Evolutionary conservation across 805 yeast genomes (phyloP).

Genomic region (Sungouiozyma intestinalis): DNA sequence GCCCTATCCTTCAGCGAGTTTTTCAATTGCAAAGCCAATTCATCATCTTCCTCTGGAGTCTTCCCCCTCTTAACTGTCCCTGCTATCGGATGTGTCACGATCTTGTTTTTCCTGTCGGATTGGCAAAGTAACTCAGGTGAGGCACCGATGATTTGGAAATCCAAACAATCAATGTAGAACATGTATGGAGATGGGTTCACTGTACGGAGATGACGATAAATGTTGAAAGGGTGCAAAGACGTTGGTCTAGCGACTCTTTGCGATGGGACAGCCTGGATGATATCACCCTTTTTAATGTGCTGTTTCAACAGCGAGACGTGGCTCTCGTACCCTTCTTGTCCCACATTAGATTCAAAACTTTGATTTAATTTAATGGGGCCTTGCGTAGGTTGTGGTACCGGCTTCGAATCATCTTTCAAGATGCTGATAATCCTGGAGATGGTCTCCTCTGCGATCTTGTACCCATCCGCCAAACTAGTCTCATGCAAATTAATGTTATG

Average conservation of each 20-base stretch:
- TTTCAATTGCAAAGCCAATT: slow-evolving; percentile 61
- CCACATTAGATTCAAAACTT: slow-evolving; percentile 76
- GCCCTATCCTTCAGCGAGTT: slow-evolving; percentile 85
- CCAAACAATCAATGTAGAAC: slow-evolving; percentile 85
- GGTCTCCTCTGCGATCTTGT: slow-evolving; percentile 42
- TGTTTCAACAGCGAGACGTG: slow-evolving; percentile 68
- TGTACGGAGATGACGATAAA: slow-evolving; percentile 86
- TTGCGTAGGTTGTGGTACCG: slow-evolving; percentile 62
- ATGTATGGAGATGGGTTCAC: slow-evolving; percentile 97
- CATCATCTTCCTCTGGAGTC: slow-evolving; percentile 85
- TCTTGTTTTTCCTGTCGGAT: slow-evolving; percentile 57
- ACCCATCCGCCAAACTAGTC: slow-evolving; percentile 32
- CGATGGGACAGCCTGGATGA: slow-evolving; percentile 96
- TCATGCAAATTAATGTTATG: slow-evolving; percentile 53
- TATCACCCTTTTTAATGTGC: slow-evolving; percentile 85
- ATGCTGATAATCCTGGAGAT: slow-evolving; percentile 47
- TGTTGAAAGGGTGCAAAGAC: slow-evolving; percentile 89
- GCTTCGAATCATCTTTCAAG: slow-evolving; percentile 34
- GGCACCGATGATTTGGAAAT: slow-evolving; percentile 94
- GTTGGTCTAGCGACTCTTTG: slow-evolving; percentile 96
- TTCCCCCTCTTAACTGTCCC: slow-evolving; percentile 90
- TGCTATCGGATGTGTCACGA: slow-evolving; percentile 95
- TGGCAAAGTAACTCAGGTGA: slow-evolving; percentile 91
- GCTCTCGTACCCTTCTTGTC: slow-evolving; percentile 82
- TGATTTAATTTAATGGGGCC: slow-evolving; percentile 58